Conservation (phyloP, 2,329 filamentous ascomycete species). For the Fusarium sp. region DNA sequence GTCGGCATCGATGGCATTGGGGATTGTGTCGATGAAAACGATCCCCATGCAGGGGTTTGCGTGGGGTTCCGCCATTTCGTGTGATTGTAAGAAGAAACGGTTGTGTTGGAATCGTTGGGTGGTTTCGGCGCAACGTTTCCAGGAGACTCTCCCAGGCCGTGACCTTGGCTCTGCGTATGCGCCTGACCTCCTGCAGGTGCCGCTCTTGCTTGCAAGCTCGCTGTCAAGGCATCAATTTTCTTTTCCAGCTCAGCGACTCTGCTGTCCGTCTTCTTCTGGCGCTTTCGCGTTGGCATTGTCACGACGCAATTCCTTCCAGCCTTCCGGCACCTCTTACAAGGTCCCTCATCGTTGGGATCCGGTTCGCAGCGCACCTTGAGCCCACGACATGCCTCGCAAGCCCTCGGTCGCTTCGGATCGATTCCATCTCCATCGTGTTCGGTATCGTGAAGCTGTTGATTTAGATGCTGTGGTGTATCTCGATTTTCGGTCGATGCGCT, state of each 20-base stretch:
- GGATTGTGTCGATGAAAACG: slow-evolving; percentile 23
- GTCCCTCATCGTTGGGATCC: slow-evolving; percentile 71
- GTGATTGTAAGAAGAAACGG: slow-evolving; percentile 16
- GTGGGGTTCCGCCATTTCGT: slow-evolving; percentile 17
- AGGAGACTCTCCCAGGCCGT: slow-evolving; percentile 22
- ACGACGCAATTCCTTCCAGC: slow-evolving; percentile 82
- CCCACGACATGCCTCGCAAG: slow-evolving; percentile 80
- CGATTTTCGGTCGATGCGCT: slow-evolving; percentile 41
- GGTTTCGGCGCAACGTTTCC: slow-evolving; percentile 16
- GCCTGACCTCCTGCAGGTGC: slow-evolving; percentile 32
- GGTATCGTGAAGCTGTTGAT: slow-evolving; percentile 31
- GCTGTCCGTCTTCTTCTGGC: slow-evolving; percentile 92
- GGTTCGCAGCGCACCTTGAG: slow-evolving; percentile 89
- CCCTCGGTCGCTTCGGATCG: slow-evolving; percentile 75
- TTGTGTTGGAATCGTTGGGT: slow-evolving; percentile 10
- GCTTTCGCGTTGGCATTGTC: slow-evolving; percentile 79
- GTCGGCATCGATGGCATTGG: slow-evolving; percentile 8
- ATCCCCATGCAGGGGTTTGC: slow-evolving; percentile 35
- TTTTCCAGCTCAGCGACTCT: slow-evolving; percentile 90
- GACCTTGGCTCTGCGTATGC: slow-evolving; percentile 8
- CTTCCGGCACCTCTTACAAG: slow-evolving; percentile 83
- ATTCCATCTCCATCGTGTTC: slow-evolving; percentile 41
- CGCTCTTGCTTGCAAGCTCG: slow-evolving; percentile 74
- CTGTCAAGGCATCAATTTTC: slow-evolving; percentile 90
- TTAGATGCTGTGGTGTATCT: slow-evolving; percentile 22